phyloP scores from a whole-genome alignment of 164 flowering plant genomes.

The Brasenia schreberi region DNA sequence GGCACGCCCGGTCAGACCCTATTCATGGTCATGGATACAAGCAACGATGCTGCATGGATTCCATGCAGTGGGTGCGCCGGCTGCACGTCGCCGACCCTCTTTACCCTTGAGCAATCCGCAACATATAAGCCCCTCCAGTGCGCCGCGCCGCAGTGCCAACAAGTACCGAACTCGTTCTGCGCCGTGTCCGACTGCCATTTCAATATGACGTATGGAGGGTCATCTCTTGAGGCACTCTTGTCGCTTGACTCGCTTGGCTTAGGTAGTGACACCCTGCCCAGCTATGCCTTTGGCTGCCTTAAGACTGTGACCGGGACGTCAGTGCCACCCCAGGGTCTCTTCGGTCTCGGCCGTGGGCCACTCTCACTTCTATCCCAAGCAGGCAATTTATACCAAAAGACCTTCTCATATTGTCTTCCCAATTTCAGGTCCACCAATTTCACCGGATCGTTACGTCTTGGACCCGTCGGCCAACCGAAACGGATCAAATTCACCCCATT shows the following conservation, averaged over 20 bases:
- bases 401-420: conserved; percentile 96
- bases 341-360: conserved; percentile 90
- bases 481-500: conserved; percentile 64
- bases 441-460: conserved; percentile 69
- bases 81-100: conserved; percentile 35
- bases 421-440: conserved; percentile 52
- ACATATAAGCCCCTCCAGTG: conserved; percentile 45
- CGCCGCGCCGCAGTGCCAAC: conserved; percentile 42
- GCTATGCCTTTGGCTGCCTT: conserved; percentile 77
- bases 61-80: conserved; percentile 85
- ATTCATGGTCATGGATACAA: conserved; percentile 75
- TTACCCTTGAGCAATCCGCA: conserved; percentile 37
- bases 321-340: conserved; percentile 65
- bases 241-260: conserved; percentile 54
- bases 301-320: conserved; percentile 43
- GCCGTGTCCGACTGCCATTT: conserved; percentile 34
- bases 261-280: conserved; percentile 41
- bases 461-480: conserved; percentile 64
- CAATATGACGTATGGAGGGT: conserved; percentile 70
- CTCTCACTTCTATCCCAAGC: conserved; percentile 62
- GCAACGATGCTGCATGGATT: conserved; percentile 81
- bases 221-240: conserved; percentile 47
- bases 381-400: conserved; percentile 47
- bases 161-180: conserved; percentile 62
- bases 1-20: conserved; percentile 76